Percentiles rank a stretch among this genome's conserved stretches.
These are phyloP conservation scores for Colletotrichum ledebouriae DNA, from an alignment of 2,329 filamentous ascomycete species.

Conservation along the genomic window DNA sequence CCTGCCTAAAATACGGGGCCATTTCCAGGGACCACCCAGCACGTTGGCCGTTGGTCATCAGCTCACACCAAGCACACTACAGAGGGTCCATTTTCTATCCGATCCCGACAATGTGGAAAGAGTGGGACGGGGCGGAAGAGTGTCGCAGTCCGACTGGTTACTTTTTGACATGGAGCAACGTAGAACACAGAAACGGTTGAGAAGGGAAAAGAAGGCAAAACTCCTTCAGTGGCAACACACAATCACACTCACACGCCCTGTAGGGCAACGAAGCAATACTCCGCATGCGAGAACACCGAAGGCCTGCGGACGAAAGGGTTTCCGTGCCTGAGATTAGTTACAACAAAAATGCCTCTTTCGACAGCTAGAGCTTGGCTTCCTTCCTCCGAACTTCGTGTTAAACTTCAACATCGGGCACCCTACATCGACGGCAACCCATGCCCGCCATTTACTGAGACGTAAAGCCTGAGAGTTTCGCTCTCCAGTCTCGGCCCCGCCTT, in stretches of 20 bases:
- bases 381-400: neutral
- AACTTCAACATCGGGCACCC: neutral
- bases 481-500: conserved; percentile 21
- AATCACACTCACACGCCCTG: neutral
- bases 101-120: conserved; percentile 41
- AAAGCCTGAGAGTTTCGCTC: neutral
- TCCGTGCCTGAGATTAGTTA: neutral
- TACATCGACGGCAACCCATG: conserved; percentile 18
- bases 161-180: conserved; percentile 17
- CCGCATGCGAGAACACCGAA: conserved; percentile 13
- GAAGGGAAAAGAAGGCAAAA: conserved; percentile 21
- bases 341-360: neutral
- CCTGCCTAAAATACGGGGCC: conserved; percentile 35
- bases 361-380: neutral
- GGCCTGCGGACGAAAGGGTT: conserved; percentile 20
- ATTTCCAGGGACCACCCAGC: conserved; percentile 31
- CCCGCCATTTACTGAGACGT: neutral
- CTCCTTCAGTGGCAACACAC: neutral
- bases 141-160: conserved; percentile 37
- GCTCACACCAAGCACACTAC: neutral
- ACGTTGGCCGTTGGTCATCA: conserved; percentile 37
- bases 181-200: conserved; percentile 15
- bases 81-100: conserved; percentile 26
- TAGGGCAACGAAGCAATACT: neutral
- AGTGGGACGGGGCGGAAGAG: conserved; percentile 31